Base-by-base conservation (phyloP, 1,284 basidiomycete genomes). In the Moniliophthora roreri region DNA sequence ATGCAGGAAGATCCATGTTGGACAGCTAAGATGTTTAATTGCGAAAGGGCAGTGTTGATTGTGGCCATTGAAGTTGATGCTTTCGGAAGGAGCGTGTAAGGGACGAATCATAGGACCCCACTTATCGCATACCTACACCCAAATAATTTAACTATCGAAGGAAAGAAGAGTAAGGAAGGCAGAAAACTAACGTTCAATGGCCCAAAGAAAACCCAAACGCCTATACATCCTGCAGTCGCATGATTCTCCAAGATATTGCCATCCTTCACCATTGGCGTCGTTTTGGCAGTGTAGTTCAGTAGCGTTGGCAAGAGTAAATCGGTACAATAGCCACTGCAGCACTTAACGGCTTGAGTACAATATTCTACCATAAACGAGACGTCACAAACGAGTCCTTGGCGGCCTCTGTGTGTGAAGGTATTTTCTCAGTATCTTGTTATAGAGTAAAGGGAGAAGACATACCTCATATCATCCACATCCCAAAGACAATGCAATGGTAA, bases 1-100 rank as follows among this genome's bases (percentile, higher is more conserved):
- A 67, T 98, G 95, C 35, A 98, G 78, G 80, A 98, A 97, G 16
- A 93, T 90, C 95, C 95, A 98, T 3, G 95, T 96, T 46, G 95
- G 87, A 48, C 85, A 83, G 4, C 95, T 95, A 38, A 98, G 85
- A 52, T 84, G 78, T 62, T 93, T 91, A 41, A 88, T 86, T 68
- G 96, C 94, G 0, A 92, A 85, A 10, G 95, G 95, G 64, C 95
- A 97, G 57, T 90, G 1, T 84, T 86, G 52, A 86, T 81, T 0
- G 77, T 66, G 56, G 89, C 86, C 16, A 89, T 62, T 1, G 77
- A 68, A 0, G 78, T 71, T 0, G 79, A 68, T 0, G 79, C 59
- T 3, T 41, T 77, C 71, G 3, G 72, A 69, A 32, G 78, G 81
- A 35, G 86, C 79, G n/a, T 96, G 79, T 4, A 95, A 72, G 18